Percentiles rank a stretch among this genome's conserved stretches.
Evolutionary conservation across 768 basidiomycete genomes (phyloP).

Genomic region (Agrocybe pediades): DNA sequence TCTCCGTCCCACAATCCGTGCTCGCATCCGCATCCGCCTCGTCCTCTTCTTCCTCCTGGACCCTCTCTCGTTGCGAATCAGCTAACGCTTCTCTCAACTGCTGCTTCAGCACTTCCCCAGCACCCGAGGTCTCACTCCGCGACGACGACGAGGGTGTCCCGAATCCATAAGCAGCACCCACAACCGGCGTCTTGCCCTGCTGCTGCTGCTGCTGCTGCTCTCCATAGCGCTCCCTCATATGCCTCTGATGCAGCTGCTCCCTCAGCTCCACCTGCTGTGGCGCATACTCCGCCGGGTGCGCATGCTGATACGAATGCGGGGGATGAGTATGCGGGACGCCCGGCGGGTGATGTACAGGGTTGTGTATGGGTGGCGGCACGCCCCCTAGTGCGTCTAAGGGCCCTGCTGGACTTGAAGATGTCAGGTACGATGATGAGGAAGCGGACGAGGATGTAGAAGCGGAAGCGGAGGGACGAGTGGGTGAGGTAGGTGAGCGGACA

Average conservation of each 20-base stretch:
- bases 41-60: constrained; percentile 15
- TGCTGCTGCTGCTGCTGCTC: neutral
- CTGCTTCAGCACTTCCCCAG: neutral
- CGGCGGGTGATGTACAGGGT: constrained; percentile 7
- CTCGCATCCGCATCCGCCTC: constrained; percentile 24
- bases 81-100: neutral
- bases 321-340: constrained; percentile 8
- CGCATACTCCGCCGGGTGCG: neutral
- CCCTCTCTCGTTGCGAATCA: neutral
- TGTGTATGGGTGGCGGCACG: constrained; percentile 6
- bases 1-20: constrained; percentile 32
- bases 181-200: neutral
- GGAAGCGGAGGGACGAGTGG: neutral
- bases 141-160: no score
- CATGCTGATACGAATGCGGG: constrained; percentile 10
- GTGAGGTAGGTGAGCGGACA: neutral
- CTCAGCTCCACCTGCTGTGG: neutral
- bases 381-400: constrained; percentile 17
- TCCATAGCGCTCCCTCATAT: neutral
- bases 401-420: constrained; percentile 8
- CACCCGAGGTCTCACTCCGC: neutral
- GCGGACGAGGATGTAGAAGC: constrained; percentile 3
- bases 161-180: neutral
- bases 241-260: neutral
- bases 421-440: constrained; percentile 3